Percentiles rank a stretch among this genome's conserved stretches.
These are phyloP conservation scores for Viridothelium virens DNA, from an alignment of 495 filamentous ascomycete genomes.

Conservation along the genomic window DNA sequence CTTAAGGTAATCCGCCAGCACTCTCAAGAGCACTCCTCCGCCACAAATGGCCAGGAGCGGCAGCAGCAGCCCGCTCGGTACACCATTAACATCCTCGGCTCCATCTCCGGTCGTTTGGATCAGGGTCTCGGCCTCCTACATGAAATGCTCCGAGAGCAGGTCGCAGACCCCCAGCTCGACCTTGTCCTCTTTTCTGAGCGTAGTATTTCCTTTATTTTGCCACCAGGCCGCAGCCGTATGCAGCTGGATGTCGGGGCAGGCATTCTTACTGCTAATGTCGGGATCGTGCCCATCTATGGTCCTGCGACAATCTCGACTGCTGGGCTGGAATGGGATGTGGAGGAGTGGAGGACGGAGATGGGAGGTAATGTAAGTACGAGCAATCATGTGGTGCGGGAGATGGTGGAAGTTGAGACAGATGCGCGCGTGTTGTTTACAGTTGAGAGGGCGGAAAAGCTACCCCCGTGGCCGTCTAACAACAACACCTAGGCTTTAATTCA, in stretches of 20 bases:
- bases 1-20: slow-evolving; percentile 50
- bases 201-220: slow-evolving; percentile 72
- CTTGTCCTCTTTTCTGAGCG: slow-evolving; percentile 60
- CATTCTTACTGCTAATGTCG: slow-evolving; percentile 58
- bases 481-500: not conserved
- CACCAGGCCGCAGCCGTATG: slow-evolving; percentile 57
- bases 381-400: slow-evolving; percentile 61
- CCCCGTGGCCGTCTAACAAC: not conserved
- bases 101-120: slow-evolving; percentile 82
- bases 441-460: slow-evolving; percentile 37
- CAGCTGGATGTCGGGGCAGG: slow-evolving; percentile 33
- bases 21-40: slow-evolving; percentile 7
- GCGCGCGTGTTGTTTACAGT: slow-evolving; percentile 78
- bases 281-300: slow-evolving; percentile 74
- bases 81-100: slow-evolving; percentile 65
- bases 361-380: slow-evolving; percentile 85
- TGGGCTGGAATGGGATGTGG: slow-evolving; percentile 86
- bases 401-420: slow-evolving; percentile 53
- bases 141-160: slow-evolving; percentile 47
- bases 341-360: slow-evolving; percentile 70
- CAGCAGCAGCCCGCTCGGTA: slow-evolving; percentile 19
- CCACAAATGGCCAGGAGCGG: slow-evolving; percentile 18
- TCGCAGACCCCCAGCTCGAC: slow-evolving; percentile 22
- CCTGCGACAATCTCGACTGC: slow-evolving; percentile 63
- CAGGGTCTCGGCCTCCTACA: slow-evolving; percentile 84